phyloP scores from a whole-genome alignment of 2,329 filamentous ascomycete genomes.

The Sporothrix brasiliensis region DNA sequence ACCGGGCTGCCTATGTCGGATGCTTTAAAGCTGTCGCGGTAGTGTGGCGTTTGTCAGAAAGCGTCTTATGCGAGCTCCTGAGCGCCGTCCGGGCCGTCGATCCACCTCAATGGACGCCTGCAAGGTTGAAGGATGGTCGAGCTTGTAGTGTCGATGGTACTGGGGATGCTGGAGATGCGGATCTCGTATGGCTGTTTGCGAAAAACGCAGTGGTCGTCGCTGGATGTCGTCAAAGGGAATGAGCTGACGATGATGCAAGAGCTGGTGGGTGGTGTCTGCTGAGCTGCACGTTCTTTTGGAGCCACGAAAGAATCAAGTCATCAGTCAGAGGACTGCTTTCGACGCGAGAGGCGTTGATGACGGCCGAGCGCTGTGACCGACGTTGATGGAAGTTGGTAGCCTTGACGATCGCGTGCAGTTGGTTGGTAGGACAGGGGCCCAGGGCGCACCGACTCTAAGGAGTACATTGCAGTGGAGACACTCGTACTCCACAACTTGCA shows the following conservation, averaged over 20 bases:
- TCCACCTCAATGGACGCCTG: too few species aligned
- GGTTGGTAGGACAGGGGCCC: slow-evolving; percentile 6
- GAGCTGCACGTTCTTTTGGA: too few species aligned
- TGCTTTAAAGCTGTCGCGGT: not conserved
- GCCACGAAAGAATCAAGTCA: not conserved
- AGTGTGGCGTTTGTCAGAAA: not conserved
- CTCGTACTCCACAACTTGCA: not conserved
- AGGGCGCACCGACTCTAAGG: not conserved
- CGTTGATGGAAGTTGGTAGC: not conserved
- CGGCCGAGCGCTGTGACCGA: not conserved
- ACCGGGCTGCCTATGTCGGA: not conserved
- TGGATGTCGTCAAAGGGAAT: not conserved
- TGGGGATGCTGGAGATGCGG: not conserved
- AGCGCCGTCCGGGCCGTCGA: not conserved
- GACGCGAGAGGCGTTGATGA: not conserved
- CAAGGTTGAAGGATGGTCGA: not conserved
- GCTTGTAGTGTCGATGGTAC: not conserved
- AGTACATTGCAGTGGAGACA: not conserved
- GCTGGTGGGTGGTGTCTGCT: too few species aligned
- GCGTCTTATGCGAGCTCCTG: not conserved
- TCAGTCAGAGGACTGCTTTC: not conserved
- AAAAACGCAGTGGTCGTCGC: not conserved
- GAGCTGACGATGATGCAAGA: not conserved
- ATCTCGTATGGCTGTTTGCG: not conserved
- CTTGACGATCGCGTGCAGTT: slow-evolving; percentile 26